Evolutionary conservation across 2,329 filamentous ascomycete species (phyloP).

Genomic region (Fusarium decemcellulare): DNA sequence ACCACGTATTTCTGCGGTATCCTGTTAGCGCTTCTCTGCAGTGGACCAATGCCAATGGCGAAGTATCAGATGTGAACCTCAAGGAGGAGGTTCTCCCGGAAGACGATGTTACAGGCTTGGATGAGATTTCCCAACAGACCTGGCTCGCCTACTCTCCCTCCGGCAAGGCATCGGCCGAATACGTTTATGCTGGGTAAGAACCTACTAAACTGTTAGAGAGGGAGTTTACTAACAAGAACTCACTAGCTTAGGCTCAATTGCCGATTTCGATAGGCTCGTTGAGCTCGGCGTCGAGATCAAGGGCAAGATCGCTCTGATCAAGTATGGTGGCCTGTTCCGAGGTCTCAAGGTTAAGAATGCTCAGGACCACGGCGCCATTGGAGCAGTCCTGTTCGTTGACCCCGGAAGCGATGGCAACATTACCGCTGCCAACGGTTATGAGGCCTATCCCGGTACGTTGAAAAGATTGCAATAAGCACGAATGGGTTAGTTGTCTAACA

Average conservation of each 20-base stretch:
- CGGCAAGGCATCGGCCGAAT: slow-evolving; percentile 82
- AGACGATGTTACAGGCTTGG: slow-evolving; percentile 79
- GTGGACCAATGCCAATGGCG: slow-evolving; percentile 54
- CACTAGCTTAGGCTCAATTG: slow-evolving; percentile 73
- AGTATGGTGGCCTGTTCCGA: slow-evolving; percentile 84
- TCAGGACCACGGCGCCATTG: slow-evolving; percentile 87
- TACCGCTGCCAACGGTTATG: slow-evolving; percentile 81
- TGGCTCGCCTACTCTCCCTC: slow-evolving; percentile 89
- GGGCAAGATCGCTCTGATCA: slow-evolving; percentile 84
- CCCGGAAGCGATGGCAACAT: slow-evolving; percentile 86
- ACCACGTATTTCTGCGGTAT: slow-evolving; percentile 74
- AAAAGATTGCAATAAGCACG: not conserved
- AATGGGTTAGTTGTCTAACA: slow-evolving; percentile 46
- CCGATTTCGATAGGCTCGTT: slow-evolving; percentile 80
- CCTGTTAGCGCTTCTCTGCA: slow-evolving; percentile 68
- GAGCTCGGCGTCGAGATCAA: slow-evolving; percentile 77
- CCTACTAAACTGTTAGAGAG: accelerated
- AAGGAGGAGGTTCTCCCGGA: slow-evolving; percentile 81
- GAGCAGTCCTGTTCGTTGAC: slow-evolving; percentile 84
- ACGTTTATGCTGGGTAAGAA: slow-evolving; percentile 79
- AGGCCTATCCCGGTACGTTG: slow-evolving; percentile 72
- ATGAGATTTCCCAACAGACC: slow-evolving; percentile 76
- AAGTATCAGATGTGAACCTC: slow-evolving; percentile 75
- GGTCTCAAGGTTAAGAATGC: slow-evolving; percentile 89
- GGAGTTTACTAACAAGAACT: not conserved